phyloP scores from a whole-genome alignment of 2,329 filamentous ascomycete species.

The Aspergillus calidoustus region DNA sequence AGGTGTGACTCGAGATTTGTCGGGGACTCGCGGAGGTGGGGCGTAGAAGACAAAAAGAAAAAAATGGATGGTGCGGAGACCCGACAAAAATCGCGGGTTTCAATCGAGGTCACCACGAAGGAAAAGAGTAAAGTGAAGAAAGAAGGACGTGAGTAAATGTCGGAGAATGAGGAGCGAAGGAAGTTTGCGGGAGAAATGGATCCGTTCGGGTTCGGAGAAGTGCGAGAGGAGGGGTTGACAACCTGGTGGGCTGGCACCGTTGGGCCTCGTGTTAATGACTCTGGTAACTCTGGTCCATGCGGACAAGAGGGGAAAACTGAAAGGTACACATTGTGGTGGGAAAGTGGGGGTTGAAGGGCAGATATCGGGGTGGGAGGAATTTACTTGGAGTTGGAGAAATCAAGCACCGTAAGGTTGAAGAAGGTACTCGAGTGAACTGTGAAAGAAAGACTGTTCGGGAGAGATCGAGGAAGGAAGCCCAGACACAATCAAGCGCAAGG shows the following conservation, averaged over 20 bases:
- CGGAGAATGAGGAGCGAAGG: constrained; percentile 41
- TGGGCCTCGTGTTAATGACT: constrained; percentile 14
- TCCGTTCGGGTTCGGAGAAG: constrained; percentile 29
- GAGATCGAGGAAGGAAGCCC: not conserved
- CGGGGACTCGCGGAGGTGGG: constrained; percentile 1
- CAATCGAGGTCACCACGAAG: constrained; percentile 3
- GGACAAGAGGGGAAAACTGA: constrained; percentile 1
- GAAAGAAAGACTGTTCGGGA: not conserved
- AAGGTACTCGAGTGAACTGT: not conserved
- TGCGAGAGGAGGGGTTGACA: constrained; percentile 21
- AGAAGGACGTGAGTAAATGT: constrained; percentile 28
- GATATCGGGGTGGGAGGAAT: not conserved
- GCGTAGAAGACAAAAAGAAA: constrained; percentile 1
- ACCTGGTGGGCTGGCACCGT: constrained; percentile 5
- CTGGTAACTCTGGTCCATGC: constrained; percentile 6
- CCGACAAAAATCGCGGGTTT: constrained; percentile 16
- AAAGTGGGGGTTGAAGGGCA: not conserved
- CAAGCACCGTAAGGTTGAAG: not conserved
- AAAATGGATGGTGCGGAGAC: constrained; percentile 20
- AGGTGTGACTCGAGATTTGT: constrained; percentile 7
- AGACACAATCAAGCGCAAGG: not conserved
- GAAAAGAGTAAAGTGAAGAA: constrained; percentile 22
- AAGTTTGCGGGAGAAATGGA: constrained; percentile 39
- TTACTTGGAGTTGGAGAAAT: not conserved
- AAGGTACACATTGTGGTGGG: not conserved